These are phyloP conservation scores for Plasmodium chabaudi DNA, from an alignment of 169 alveolate species.

Conservation along the genomic window DNA sequence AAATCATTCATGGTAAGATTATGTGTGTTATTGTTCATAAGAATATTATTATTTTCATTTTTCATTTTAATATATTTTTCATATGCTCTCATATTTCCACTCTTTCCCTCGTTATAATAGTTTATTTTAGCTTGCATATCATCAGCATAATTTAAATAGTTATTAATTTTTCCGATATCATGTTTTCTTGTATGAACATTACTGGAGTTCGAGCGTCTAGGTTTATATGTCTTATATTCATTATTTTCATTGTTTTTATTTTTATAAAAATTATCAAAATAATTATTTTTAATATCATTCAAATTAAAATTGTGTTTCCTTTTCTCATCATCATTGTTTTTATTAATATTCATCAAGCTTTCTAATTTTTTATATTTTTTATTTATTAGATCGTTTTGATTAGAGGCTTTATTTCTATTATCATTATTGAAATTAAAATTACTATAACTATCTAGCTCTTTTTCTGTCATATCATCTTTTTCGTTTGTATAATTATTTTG, in stretches of 20 bases:
- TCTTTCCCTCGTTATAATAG: slow-evolving; percentile 35
- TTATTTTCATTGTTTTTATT: slow-evolving; percentile 9
- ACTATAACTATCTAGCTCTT: slow-evolving; percentile 5
- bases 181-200: slow-evolving; percentile 48
- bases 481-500: slow-evolving; percentile 27
- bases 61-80: slow-evolving; percentile 50
- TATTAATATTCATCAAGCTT: background rate
- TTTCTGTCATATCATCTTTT: background rate
- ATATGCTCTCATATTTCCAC: slow-evolving; percentile 29
- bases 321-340: background rate
- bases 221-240: slow-evolving; percentile 37
- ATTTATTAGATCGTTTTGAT: background rate
- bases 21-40: background rate
- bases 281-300: background rate
- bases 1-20: background rate
- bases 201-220: slow-evolving; percentile 66
- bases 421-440: slow-evolving; percentile 33
- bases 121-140: slow-evolving; percentile 58
- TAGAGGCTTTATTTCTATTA: slow-evolving; percentile 7
- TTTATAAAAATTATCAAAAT: background rate
- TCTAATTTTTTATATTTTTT: background rate
- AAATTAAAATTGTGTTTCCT: background rate
- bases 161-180: slow-evolving; percentile 16
- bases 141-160: slow-evolving; percentile 48
- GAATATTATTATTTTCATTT: slow-evolving; percentile 21